A percentile compares a stretch with the other conserved stretches of the same genome.
These are phyloP conservation scores for Hirsutella rhossiliensis DNA, from an alignment of 2,329 filamentous ascomycete genomes.

Conservation along the genomic window DNA sequence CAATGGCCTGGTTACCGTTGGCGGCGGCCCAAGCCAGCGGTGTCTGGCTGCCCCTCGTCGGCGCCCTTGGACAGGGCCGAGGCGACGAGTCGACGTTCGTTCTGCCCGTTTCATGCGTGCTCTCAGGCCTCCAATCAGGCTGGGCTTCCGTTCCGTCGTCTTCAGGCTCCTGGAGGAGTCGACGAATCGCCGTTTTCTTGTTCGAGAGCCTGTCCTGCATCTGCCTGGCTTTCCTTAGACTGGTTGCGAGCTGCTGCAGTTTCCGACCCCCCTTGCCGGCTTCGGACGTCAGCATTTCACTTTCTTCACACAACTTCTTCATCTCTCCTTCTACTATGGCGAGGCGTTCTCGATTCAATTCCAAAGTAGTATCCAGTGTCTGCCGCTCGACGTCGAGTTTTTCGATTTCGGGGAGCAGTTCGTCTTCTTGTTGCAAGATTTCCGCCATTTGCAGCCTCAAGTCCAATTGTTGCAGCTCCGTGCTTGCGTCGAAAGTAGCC, in stretches of 20 bases:
- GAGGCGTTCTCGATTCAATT: not conserved
- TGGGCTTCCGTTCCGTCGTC: not conserved
- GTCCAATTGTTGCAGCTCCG: not conserved
- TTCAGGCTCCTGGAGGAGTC: not conserved
- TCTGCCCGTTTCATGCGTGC: not conserved
- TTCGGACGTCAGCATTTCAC: not conserved
- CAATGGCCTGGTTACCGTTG: not conserved
- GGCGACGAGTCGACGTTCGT: not conserved
- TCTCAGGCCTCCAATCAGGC: not conserved
- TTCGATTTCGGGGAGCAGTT: not conserved
- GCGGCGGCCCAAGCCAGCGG: not conserved
- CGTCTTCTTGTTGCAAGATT: not conserved
- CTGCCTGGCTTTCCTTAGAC: not conserved
- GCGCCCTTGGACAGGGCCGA: not conserved
- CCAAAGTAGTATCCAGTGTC: not conserved
- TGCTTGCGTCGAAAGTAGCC: not conserved
- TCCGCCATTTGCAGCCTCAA: not conserved
- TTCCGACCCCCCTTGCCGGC: not conserved
- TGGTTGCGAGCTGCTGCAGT: not conserved
- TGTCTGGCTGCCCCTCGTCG: too few relatives aligned
- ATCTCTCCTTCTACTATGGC: not conserved
- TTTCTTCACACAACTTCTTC: not conserved
- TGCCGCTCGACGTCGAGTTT: not conserved
- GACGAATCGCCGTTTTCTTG: not conserved
- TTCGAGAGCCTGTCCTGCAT: not conserved